Evolutionary conservation across 495 filamentous ascomycete genomes (phyloP), one percentile per base, ranked within the genome.

Genomic region (Annulohypoxylon maeteangense): DNA sequence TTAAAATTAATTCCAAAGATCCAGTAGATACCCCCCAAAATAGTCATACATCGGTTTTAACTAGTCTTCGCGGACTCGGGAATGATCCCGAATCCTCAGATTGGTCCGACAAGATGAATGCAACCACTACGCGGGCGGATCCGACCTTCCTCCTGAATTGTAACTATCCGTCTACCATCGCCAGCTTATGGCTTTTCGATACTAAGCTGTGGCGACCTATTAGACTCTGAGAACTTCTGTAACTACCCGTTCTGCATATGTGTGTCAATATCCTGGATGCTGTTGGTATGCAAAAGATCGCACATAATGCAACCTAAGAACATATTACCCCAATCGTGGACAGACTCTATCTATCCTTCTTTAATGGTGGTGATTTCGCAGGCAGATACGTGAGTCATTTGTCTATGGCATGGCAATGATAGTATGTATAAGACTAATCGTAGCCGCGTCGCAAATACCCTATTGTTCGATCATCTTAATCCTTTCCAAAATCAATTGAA

Each of bases 271-370:
- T 47, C 44, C 44, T 10, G 10, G 22, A 47, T 23, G 16, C 44
- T 22, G 44, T 47, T 47, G 44, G 44, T 22, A 6, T 1, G 20
- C 18, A 23, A 10, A 22, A 22, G 44, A 22, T 23, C 6, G 40
- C 40, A 18, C 20, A 45, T 45, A 20, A 45, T 47, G 44, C 44
- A 47, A 47, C 44, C 44, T 42, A n/a, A 42, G 38, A 42, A 42
- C 38, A 16, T 18, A 47, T 22, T 47, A 11, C 44, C 44, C 44
- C 20, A 45, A 45, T 45, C 40, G 6, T 45, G 14, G 8, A 4
- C 16, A 47, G 44, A 23, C 1, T 7, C 44, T 20, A 11, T 18
- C 10, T 20, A 23, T 18, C 10, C 44, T 47, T 47, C 7, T 18
- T 42, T 14, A n/a, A 47, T 20, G 16, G 23, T 20, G 44, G 23